Conservation (phyloP, 106 monocot genomes). For the Apostasia ramifera region DNA sequence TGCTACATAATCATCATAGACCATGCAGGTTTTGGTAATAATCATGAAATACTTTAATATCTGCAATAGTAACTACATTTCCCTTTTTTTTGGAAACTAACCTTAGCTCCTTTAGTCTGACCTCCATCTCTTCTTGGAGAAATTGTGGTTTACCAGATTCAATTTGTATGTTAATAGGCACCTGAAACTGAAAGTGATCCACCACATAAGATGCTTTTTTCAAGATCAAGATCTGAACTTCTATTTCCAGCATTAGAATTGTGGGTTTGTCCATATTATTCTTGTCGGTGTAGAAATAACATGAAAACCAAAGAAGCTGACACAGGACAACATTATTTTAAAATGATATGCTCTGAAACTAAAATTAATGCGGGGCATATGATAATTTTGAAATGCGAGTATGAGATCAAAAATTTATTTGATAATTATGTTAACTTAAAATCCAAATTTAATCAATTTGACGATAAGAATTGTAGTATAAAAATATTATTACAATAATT, state of each 20-base stretch:
- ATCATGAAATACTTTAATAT: too few species aligned
- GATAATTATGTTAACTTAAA: too few species aligned
- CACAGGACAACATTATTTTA: neutral
- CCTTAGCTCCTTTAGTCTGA: slow-evolving; percentile 47
- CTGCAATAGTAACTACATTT: too few species aligned
- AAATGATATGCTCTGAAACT: neutral
- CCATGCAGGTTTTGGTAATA: too few species aligned
- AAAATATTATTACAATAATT: too few species aligned
- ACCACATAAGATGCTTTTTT: neutral
- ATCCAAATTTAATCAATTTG: too few species aligned
- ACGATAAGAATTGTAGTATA: too few species aligned
- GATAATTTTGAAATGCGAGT: too few species aligned
- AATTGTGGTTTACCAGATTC: slow-evolving; percentile 32
- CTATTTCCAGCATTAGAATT: neutral
- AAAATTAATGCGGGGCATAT: neutral
- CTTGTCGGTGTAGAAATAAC: neutral
- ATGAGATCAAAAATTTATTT: too few species aligned
- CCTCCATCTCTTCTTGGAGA: slow-evolving; percentile 32
- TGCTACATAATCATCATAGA: too few species aligned
- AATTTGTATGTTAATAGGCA: slow-evolving; percentile 38
- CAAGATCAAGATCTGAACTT: neutral
- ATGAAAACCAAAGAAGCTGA: neutral
- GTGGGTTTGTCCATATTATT: neutral
- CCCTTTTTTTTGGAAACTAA: slow-evolving; percentile 8
- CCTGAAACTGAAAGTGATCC: slow-evolving; percentile 48